Evolutionary conservation across 192 early-diverging fungal species (phyloP).

Genomic region (Umbelopsis isabellina): DNA sequence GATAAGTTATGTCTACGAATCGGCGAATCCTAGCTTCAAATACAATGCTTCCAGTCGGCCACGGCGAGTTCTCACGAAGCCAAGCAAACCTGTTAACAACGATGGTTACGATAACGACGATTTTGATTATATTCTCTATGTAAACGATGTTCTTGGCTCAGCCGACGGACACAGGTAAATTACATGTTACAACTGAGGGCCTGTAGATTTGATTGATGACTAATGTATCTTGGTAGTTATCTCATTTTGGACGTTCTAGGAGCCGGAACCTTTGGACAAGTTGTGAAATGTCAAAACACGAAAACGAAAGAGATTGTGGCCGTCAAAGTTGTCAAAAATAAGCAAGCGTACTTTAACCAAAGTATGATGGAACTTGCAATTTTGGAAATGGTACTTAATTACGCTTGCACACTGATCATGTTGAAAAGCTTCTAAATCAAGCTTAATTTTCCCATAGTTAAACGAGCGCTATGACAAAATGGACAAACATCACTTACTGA

Average conservation of each 20-base stretch:
- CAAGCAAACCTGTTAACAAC: conserved; percentile 87
- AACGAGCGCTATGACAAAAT: conserved; percentile 87
- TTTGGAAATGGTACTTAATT: conserved; percentile 69
- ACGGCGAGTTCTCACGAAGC: conserved; percentile 94
- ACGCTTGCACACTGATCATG: background rate
- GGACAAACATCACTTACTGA: conserved; percentile 87
- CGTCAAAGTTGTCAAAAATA: conserved; percentile 99
- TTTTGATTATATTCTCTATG: conserved; percentile 96
- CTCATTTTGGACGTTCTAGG: conserved; percentile 93
- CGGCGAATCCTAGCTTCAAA: conserved; percentile 75
- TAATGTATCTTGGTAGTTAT: conserved; percentile 59
- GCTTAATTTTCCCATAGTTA: conserved; percentile 52
- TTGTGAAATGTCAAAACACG: conserved; percentile 93
- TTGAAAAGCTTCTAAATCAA: background rate
- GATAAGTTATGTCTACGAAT: conserved; percentile 32
- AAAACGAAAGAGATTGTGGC: conserved; percentile 92
- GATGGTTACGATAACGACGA: conserved; percentile 96
- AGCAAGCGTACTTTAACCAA: conserved; percentile 96
- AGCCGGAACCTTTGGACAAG: conserved; percentile 98
- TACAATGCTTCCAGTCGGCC: conserved; percentile 87
- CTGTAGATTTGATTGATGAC: background rate
- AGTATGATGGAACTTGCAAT: conserved; percentile 97
- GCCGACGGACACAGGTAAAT: conserved; percentile 85
- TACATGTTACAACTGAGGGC: background rate
- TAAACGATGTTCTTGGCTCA: conserved; percentile 91